Evolutionary conservation across 306 rosid genomes (phyloP).

Genomic region (Oemleria cerasiformis): DNA sequence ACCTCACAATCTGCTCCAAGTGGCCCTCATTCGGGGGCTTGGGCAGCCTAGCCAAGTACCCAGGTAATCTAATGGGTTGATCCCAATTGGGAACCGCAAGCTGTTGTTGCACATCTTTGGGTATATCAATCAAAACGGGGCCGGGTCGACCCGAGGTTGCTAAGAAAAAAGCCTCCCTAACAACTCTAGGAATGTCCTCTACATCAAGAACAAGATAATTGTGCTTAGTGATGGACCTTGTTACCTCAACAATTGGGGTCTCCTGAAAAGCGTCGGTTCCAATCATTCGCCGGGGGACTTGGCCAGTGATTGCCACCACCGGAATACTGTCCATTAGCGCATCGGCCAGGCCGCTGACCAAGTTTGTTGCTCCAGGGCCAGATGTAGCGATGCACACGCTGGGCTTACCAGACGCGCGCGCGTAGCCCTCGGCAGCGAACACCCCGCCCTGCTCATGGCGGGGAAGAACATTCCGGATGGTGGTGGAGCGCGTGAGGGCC

Average conservation of each 20-base stretch:
- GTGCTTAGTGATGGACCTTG: slow-evolving; percentile 84
- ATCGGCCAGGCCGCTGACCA: slow-evolving; percentile 85
- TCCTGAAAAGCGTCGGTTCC: slow-evolving; percentile 95
- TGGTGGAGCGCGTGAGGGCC: slow-evolving; percentile 71
- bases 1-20: slow-evolving; percentile 57
- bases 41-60: slow-evolving; percentile 67
- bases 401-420: slow-evolving; percentile 72
- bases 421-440: slow-evolving; percentile 90
- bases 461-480: slow-evolving; percentile 71
- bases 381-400: slow-evolving; percentile 93
- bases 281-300: slow-evolving; percentile 85
- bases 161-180: slow-evolving; percentile 63
- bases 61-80: slow-evolving; percentile 43
- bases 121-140: slow-evolving; percentile 73
- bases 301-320: slow-evolving; percentile 76
- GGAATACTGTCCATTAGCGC: slow-evolving; percentile 76
- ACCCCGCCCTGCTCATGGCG: slow-evolving; percentile 92
- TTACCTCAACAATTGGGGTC: slow-evolving; percentile 87
- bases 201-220: slow-evolving; percentile 88
- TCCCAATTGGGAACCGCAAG: slow-evolving; percentile 73
- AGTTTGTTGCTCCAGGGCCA: slow-evolving; percentile 90
- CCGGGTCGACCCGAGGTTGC: slow-evolving; percentile 86
- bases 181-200: slow-evolving; percentile 78
- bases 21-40: slow-evolving; percentile 35
- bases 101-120: slow-evolving; percentile 90